A percentile compares a stretch with the other conserved stretches of the same genome.
These are phyloP conservation scores for Juglanconis juglandina DNA, from an alignment of 2,329 filamentous ascomycete species.

Conservation along the genomic window DNA sequence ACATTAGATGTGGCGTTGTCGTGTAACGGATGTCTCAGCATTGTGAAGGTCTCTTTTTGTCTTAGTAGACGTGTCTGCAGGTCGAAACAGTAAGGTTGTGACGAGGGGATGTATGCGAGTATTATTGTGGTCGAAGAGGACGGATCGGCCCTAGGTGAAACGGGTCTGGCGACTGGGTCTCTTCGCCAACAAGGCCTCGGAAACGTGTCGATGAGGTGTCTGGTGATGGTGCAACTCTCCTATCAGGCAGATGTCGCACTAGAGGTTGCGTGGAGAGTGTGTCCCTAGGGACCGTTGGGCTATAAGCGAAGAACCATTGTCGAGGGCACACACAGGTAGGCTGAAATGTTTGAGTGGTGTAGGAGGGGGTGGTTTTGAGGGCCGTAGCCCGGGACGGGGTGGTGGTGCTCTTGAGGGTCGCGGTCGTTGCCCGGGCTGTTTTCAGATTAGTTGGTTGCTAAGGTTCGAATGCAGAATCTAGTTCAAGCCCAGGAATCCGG, in stretches of 20 bases:
- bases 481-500: neutral
- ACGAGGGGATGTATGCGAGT: constrained; percentile 10
- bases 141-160: constrained; percentile 1
- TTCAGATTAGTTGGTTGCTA: constrained; percentile 1
- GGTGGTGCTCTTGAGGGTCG: constrained; percentile 3
- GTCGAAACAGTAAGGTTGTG: constrained; percentile 6
- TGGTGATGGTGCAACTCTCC: constrained; percentile 14
- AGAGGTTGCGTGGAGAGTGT: constrained; percentile 22
- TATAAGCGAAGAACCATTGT: constrained; percentile 31
- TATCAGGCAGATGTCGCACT: constrained; percentile 18
- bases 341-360: constrained; percentile 10
- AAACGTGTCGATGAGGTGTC: constrained; percentile 4
- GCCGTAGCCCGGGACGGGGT: constrained; percentile 8
- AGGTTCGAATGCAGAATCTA: neutral
- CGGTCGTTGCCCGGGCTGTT: constrained; percentile 11
- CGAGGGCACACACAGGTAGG: constrained; percentile 10
- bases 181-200: neutral
- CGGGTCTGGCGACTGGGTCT: constrained; percentile 11
- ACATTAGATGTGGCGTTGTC: constrained; percentile 39
- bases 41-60: constrained; percentile 16
- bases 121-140: constrained; percentile 8
- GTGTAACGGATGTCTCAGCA: constrained; percentile 31
- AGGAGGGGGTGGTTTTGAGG: constrained; percentile 8
- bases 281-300: constrained; percentile 44
- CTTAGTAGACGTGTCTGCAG: constrained; percentile 1